Base-by-base conservation (phyloP, 139 green algal genomes). In the Zygnema circumcarinatum region DNA sequence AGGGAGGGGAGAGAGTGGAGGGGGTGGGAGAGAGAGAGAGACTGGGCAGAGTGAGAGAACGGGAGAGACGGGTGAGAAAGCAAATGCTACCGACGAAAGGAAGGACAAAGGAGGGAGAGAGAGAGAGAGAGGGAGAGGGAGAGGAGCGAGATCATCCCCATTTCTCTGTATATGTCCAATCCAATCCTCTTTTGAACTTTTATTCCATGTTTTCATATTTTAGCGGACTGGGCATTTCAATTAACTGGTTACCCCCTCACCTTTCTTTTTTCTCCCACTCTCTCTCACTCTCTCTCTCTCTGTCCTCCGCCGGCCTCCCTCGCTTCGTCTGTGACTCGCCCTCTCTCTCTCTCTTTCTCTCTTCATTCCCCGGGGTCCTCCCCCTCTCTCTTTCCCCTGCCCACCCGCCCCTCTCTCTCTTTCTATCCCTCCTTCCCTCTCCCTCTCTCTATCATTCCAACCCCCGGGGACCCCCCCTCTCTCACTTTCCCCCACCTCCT, bases 61-160 rank as follows among this genome's bases (percentile, higher is more conserved):
- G 20, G 16, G 20, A 20, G 20, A 73, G 11, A 73, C 7, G 68
- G 35, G 29, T 73, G n/a, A n/a, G n/a, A n/a, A n/a, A n/a, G n/a
- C n/a, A n/a, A n/a, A n/a, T n/a, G n/a, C n/a, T n/a, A n/a, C n/a
- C n/a, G n/a, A n/a, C n/a, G n/a, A 74, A 73, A 21, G 32, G 67
- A 35, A 72, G 20, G 32, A 74, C 75, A 39, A 83, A 38, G 33
- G 29, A 83, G 38, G 72, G 21, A 16, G 72, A 32, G 72, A 79
- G 40, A 79, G 72, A 35, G 33, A 47, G 21, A 20, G 21, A 20
- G 21, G 72, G 33, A 79, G 54, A 29, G 25, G 29, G 25, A 72
- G 25, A 29, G 54, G 54, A 25, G 25, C 54, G 25, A 72, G 54
- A 33, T 29, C 25, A 29, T 72, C 54, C 25, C 25, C 25, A 25